A percentile compares a stretch with the other conserved stretches of the same genome.
Conservation (phyloP, 371 early-diverging fungal species). For the Mucor circinelloides region DNA sequence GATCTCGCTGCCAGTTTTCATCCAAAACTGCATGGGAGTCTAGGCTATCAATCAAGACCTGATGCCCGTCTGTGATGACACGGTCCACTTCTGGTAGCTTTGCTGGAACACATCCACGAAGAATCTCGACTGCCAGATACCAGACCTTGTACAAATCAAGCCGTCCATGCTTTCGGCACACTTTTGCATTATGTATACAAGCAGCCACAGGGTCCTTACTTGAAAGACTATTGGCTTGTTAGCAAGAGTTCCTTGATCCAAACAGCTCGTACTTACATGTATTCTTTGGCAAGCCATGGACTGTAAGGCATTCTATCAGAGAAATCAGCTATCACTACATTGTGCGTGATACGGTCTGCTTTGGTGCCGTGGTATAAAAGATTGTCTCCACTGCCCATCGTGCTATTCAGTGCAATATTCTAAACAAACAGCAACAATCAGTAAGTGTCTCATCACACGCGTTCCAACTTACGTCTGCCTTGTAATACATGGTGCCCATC, state of each 20-base stretch:
- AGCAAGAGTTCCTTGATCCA: not conserved
- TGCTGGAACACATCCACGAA: constrained; percentile 51
- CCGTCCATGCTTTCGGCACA: constrained; percentile 53
- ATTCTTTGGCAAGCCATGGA: constrained; percentile 56
- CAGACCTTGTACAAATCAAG: constrained; percentile 70
- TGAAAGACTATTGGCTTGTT: constrained; percentile 31
- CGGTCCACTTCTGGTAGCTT: constrained; percentile 27
- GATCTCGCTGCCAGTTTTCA: constrained; percentile 25
- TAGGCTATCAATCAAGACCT: constrained; percentile 11
- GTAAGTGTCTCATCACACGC: not conserved
- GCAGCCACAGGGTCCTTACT: constrained; percentile 57
- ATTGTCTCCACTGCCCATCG: constrained; percentile 36
- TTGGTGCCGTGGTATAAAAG: constrained; percentile 44
- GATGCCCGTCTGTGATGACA: constrained; percentile 21
- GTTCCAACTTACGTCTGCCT: constrained; percentile 39
- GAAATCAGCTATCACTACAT: constrained; percentile 49
- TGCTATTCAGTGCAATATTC: constrained; percentile 36
- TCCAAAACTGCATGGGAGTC: constrained; percentile 8
- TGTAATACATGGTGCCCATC: constrained; percentile 45
- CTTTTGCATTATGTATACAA: constrained; percentile 66
- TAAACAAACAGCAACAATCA: constrained; percentile 5
- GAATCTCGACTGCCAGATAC: constrained; percentile 69
- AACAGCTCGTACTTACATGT: constrained; percentile 38
- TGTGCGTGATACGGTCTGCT: constrained; percentile 43
- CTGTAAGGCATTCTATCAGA: constrained; percentile 55